A percentile compares a stretch with the other conserved stretches of the same genome.
phyloP scores from a whole-genome alignment of 2,329 filamentous ascomycete species.

The Tolypocladium tropicale region DNA sequence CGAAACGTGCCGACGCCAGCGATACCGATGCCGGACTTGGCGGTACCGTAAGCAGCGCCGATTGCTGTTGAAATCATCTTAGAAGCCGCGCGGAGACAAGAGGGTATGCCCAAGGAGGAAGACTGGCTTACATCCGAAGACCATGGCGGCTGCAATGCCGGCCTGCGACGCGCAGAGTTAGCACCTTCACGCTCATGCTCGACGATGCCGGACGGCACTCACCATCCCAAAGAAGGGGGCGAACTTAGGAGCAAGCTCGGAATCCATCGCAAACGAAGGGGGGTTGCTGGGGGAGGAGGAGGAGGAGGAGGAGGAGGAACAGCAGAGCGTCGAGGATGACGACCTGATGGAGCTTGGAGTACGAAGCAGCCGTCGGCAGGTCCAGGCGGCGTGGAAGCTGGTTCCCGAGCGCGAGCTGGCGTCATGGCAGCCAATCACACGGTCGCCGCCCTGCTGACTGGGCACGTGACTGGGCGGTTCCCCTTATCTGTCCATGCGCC shows the following conservation, averaged over 20 bases:
- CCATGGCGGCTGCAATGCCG: conserved; percentile 73
- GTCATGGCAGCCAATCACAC: conserved; percentile 3
- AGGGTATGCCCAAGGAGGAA: not conserved
- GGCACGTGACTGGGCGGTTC: conserved; percentile 2
- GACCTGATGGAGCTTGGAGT: not conserved
- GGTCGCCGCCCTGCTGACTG: conserved; percentile 1
- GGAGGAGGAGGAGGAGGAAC: not conserved
- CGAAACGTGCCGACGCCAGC: conserved; percentile 76
- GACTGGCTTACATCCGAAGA: conserved; percentile 61
- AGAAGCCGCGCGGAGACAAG: conserved; percentile 5
- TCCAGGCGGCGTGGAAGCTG: not conserved
- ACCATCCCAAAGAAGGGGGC: conserved; percentile 87
- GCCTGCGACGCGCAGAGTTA: conserved; percentile 37
- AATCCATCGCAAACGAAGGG: conserved; percentile 35
- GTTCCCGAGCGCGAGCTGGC: conserved; percentile 1
- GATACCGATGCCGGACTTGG: conserved; percentile 82
- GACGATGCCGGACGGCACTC: conserved; percentile 24
- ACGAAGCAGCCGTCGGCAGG: not conserved
- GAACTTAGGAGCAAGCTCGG: conserved; percentile 63
- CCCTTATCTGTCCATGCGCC: not conserved
- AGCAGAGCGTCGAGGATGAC: not conserved
- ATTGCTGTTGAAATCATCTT: conserved; percentile 29
- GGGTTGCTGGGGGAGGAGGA: not conserved
- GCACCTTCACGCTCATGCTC: conserved; percentile 6
- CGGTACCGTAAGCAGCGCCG: conserved; percentile 78